Conservation (phyloP, 2,329 filamentous ascomycete species). For the Lojkania enalia region DNA sequence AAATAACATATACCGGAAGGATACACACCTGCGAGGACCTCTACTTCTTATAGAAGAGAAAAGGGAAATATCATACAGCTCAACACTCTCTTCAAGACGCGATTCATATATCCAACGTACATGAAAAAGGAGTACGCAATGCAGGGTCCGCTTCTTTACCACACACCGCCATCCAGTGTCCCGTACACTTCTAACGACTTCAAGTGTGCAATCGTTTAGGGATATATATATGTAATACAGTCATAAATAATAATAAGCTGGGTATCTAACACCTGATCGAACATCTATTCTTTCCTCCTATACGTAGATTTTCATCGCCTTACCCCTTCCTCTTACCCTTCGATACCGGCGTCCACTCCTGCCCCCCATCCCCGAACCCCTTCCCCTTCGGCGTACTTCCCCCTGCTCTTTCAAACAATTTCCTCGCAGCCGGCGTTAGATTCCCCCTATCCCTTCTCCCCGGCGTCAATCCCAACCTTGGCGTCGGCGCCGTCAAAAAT, state of each 20-base stretch:
- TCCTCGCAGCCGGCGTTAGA: constrained; percentile 72
- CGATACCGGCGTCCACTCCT: constrained; percentile 36
- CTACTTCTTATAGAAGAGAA: too few relatives aligned
- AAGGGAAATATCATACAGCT: too few relatives aligned
- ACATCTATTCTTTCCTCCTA: constrained; percentile 8
- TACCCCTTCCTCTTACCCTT: constrained; percentile 25
- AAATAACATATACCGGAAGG: too few relatives aligned
- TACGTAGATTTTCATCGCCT: constrained; percentile 33
- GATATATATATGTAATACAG: too few relatives aligned
- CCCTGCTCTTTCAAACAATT: constrained; percentile 47
- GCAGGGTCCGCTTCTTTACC: too few relatives aligned
- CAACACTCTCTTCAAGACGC: too few relatives aligned
- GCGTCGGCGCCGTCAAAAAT: constrained; percentile 69
- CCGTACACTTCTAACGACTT: too few relatives aligned
- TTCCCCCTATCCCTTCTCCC: constrained; percentile 58
- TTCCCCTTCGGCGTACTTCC: constrained; percentile 29
- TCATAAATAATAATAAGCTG: not conserved
- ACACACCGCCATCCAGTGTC: too few relatives aligned
- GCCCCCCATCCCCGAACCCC: constrained; percentile 15
- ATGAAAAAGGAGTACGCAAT: too few relatives aligned
- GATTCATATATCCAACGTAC: too few relatives aligned
- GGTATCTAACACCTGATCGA: not conserved
- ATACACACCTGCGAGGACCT: too few relatives aligned
- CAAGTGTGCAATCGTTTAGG: too few relatives aligned
- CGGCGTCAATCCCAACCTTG: constrained; percentile 46